Evolutionary conservation across 345 rosid genomes (phyloP), one percentile per base, ranked within the genome.

Genomic region (Eucalyptus erythrocorys): DNA sequence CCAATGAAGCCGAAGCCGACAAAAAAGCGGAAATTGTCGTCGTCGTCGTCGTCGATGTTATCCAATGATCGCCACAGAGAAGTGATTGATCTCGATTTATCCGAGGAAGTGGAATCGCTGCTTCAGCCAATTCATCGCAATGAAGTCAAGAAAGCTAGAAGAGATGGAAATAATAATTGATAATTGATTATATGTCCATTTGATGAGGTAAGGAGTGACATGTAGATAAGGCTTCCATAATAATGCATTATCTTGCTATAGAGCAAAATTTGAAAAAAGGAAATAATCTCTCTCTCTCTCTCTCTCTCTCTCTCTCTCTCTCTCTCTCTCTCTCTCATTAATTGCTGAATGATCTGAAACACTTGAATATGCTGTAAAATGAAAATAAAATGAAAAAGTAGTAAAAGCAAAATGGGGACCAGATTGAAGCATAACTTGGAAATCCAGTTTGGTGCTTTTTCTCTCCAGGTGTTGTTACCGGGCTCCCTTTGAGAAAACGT

Each of bases 71-170:
- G 86, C 89, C 90, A 80, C 93, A 89, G 5, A 76, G 47, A 76
- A 37, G 14, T 40, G 82, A 76, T 76, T 37, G 82, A 76, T 37
- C 82, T 76, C 8, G 95, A 95, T 92, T 88, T 92, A 43, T 90
- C 92, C 42, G 90, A 86, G 37, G 95, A 94, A 89, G 89, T 94
- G 30, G 94, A 94, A 53, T 90, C 93, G 45, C 71, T 94, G 90
- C 93, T 93, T 80, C 93, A 90, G 10, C 85, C 88, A 42, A 66
- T 45, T 42, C 61, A 12, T 34, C 92, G 90, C 57, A 88, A 91
- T 47, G 89, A 92, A 93, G 93, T 94, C 92, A 96, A 94, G 95
- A 95, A 91, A 94, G 91, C 96, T 86, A 90, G 97, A 90, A 91
- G 88, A 80, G 91, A 90, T 47, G 91, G 91, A 26, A 32, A 66